These are phyloP conservation scores for Penicillium hordei DNA, from an alignment of 2,329 filamentous ascomycete genomes.

Conservation along the genomic window DNA sequence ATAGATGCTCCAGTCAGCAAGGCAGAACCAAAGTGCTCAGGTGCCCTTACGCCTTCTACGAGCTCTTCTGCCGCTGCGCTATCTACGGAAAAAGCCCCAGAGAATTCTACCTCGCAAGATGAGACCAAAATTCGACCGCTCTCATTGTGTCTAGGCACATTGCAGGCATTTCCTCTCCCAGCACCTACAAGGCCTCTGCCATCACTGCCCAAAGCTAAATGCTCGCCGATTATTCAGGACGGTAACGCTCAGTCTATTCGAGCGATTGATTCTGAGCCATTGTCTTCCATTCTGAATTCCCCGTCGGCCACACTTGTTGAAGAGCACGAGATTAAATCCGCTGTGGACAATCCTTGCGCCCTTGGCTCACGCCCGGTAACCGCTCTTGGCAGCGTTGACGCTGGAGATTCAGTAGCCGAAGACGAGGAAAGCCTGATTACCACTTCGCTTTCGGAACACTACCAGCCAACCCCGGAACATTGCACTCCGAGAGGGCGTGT, in stretches of 20 bases:
- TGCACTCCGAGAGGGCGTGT: constrained; percentile 13
- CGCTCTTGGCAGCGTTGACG: constrained; percentile 7
- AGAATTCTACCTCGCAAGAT: not conserved
- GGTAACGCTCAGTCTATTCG: constrained; percentile 9
- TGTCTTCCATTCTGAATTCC: constrained; percentile 2
- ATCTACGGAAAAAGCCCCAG: not conserved
- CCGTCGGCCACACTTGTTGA: constrained; percentile 8
- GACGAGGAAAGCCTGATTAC: constrained; percentile 11
- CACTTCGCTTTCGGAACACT: constrained; percentile 11
- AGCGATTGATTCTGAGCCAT: constrained; percentile 1
- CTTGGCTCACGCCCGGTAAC: constrained; percentile 9
- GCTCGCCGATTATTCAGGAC: constrained; percentile 12
- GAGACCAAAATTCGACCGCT: constrained; percentile 19
- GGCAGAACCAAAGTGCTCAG: constrained; percentile 5
- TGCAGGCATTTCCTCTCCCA: constrained; percentile 38
- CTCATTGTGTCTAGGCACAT: constrained; percentile 28
- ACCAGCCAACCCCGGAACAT: constrained; percentile 18
- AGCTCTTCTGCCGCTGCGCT: not conserved
- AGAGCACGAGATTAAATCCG: not conserved
- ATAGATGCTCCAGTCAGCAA: not conserved
- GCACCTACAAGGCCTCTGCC: constrained; percentile 38
- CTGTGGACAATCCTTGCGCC: constrained; percentile 1
- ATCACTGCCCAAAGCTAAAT: constrained; percentile 28
- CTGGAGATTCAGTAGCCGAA: constrained; percentile 5
- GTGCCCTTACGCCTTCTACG: not conserved